Conservation (phyloP, 2,329 filamentous ascomycete species). For the Colletotrichum endophyticum region DNA sequence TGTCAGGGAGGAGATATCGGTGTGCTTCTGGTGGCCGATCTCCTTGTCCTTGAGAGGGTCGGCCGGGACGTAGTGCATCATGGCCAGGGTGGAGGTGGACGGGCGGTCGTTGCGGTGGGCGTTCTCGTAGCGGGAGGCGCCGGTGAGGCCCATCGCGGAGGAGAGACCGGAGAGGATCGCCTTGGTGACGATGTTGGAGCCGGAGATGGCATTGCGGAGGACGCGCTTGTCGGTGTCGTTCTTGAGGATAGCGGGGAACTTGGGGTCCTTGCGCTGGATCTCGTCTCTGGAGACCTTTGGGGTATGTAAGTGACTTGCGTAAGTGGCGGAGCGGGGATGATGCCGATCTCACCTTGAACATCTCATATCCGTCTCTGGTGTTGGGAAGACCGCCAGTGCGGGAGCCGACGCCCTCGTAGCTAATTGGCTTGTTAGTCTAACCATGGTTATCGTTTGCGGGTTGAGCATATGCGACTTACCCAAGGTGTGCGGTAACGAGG, state of each 20-base stretch:
- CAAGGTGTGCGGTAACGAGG: slow-evolving; percentile 57
- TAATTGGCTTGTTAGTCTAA: slow-evolving; percentile 17
- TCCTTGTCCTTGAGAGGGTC: slow-evolving; percentile 43
- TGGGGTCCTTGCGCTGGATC: slow-evolving; percentile 51
- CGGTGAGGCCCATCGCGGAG: slow-evolving; percentile 48
- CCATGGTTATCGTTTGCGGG: no score
- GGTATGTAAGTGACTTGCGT: slow-evolving; percentile 1
- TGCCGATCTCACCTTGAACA: slow-evolving; percentile 44
- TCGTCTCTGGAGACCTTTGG: slow-evolving; percentile 48
- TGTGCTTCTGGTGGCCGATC: slow-evolving; percentile 62
- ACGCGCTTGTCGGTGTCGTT: slow-evolving; percentile 51
- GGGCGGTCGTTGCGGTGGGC: slow-evolving; percentile 55
- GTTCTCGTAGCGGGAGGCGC: slow-evolving; percentile 53
- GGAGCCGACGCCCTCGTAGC: slow-evolving; percentile 54
- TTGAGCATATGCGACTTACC: slow-evolving; percentile 32
- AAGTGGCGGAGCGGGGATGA: slow-evolving; percentile 21
- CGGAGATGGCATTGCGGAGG: slow-evolving; percentile 54
- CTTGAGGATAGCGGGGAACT: slow-evolving; percentile 52
- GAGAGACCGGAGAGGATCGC: slow-evolving; percentile 54
- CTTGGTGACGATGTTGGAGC: slow-evolving; percentile 56
- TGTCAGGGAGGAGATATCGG: slow-evolving; percentile 60
- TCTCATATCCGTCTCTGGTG: slow-evolving; percentile 58
- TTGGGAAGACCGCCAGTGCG: slow-evolving; percentile 51
- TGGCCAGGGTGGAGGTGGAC: slow-evolving; percentile 54
- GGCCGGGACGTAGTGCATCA: slow-evolving; percentile 59